Conservation (phyloP, 2,329 filamentous ascomycete genomes). For the Neofusicoccum ribis region DNA sequence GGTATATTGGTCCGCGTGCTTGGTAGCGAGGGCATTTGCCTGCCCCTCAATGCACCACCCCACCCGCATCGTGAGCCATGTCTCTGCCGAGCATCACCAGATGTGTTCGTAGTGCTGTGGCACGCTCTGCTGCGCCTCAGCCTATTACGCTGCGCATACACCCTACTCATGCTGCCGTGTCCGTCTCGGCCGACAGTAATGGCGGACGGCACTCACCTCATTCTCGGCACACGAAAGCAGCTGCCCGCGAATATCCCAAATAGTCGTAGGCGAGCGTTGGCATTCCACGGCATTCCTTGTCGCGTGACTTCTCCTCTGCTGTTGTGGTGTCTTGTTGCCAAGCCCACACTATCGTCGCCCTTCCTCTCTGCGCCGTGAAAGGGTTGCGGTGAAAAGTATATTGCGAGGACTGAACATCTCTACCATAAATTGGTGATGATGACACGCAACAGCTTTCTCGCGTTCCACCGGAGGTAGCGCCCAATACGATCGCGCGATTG, state of each 20-base stretch:
- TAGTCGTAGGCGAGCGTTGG: neutral
- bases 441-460: neutral
- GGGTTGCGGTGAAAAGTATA: conserved; percentile 5
- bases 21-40: neutral
- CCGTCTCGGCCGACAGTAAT: neutral
- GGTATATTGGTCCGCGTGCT: neutral
- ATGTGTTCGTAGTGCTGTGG: neutral
- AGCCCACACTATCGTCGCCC: neutral
- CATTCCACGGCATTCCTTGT: neutral
- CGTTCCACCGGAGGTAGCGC: neutral
- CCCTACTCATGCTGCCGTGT: neutral
- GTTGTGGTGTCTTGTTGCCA: neutral
- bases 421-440: neutral
- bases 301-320: neutral
- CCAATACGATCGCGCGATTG: neutral
- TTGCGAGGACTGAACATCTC: neutral
- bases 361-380: neutral
- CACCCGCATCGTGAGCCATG: too few relatives aligned
- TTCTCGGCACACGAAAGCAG: neutral
- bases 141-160: neutral
- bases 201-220: neutral
- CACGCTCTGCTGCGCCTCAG: neutral
- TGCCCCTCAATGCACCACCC: neutral
- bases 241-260: neutral
- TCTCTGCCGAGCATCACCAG: conserved; percentile 5